phyloP scores from a whole-genome alignment of 176 grass and related monocot genomes.

The Phoenix roebelenii region DNA sequence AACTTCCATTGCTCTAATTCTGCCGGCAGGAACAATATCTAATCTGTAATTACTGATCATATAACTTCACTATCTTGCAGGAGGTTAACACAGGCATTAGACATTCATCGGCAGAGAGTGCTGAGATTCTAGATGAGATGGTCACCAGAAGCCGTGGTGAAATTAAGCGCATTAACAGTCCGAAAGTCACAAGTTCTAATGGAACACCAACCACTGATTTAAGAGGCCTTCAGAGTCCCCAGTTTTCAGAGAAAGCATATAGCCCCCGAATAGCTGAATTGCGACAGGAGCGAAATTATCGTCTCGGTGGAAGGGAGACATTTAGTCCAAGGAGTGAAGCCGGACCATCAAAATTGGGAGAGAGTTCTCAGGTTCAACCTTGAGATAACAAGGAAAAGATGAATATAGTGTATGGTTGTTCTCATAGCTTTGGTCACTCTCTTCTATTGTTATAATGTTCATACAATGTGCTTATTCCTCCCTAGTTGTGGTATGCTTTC shows the following conservation, averaged over 20 bases:
- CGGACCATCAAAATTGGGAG: conserved; percentile 32
- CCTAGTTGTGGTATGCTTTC: too few species aligned
- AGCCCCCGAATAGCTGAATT: conserved; percentile 57
- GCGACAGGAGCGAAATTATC: conserved; percentile 39
- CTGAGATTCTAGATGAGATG: conserved; percentile 76
- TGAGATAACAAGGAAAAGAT: conserved; percentile 7
- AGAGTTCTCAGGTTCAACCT: conserved; percentile 15
- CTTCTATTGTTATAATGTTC: too few species aligned
- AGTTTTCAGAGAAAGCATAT: conserved; percentile 64
- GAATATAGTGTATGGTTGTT: too few species aligned
- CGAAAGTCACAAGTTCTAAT: conserved; percentile 80
- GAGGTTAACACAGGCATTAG: conserved; percentile 44
- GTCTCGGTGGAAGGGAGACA: conserved; percentile 1
- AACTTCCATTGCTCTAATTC: conserved; percentile 1
- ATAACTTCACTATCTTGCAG: conserved; percentile 30
- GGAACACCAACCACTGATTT: conserved; percentile 61
- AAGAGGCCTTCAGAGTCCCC: conserved; percentile 58
- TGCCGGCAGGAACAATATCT: neutral
- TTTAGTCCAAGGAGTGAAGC: conserved; percentile 42
- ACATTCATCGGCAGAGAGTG: conserved; percentile 29
- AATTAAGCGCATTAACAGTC: conserved; percentile 84
- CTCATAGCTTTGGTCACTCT: too few species aligned
- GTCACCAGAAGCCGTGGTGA: conserved; percentile 90
- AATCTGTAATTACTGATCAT: too few species aligned
- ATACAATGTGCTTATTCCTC: too few species aligned